Base-by-base conservation (phyloP, 1,284 basidiomycete genomes). In the Anthracocystis panici-leucophaei region DNA sequence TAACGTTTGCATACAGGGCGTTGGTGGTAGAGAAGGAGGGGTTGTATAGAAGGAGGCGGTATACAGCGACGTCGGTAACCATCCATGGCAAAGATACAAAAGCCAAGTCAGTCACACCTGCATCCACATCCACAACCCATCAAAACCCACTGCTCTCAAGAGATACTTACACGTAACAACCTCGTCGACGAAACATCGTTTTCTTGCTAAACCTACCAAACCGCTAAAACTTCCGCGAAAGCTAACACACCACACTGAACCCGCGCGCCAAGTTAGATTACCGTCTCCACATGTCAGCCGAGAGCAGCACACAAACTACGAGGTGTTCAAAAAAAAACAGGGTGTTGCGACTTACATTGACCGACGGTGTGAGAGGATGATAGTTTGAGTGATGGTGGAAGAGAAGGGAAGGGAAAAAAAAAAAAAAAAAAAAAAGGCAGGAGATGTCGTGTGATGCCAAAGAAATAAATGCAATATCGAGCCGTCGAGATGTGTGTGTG, bases 111-210 rank as follows among this genome's bases (percentile, higher is more conserved):
- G 20, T 4, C 20, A 41, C 21, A 29, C 38, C 18, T 11, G 14
- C 14, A 55, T 31, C 12, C 7, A 27, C 10, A 18, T 20, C 21
- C 53, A 48, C 2, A 20, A 25, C 25, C 4, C n/a, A n/a, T n/a
- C n/a, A n/a, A n/a, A n/a, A 33, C 31, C 31, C 29, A 9, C 31
- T 9, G 8, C 31, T 9, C 8, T 33, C 10, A 6, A 21, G 1
- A 12, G 9, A 8, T 11, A 65, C 64, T 50, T 53, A 66, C 64
- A 75, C 72, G 29, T 62, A 75, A 45, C 72, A 75, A 49, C 72
- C 72, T 21, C 59, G 53, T 38, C 61, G 67, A 42, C 66, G 57
- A 29, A 74, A 74, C 52, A 68, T 71, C 21, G 50, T 50, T 16
- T 23, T 11, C 38, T 18, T 52, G 20, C 20, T 33, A 23, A 23